Base-by-base conservation (phyloP, 2,329 filamentous ascomycete genomes). In the Aspergillus flavus region DNA sequence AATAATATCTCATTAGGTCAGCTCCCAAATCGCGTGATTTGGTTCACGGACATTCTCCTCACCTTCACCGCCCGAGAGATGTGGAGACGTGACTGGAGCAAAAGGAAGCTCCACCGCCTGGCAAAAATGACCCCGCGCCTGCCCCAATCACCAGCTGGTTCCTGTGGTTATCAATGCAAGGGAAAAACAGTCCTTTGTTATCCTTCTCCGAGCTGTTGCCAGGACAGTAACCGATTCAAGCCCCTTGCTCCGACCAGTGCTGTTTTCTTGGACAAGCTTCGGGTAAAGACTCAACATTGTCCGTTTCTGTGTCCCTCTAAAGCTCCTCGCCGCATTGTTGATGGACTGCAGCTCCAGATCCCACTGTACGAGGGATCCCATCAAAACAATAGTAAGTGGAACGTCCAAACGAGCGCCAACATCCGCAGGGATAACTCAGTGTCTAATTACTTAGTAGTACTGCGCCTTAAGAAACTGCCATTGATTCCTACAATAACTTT, bases 71-170 rank as follows among this genome's bases (percentile, higher is more conserved):
- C 67, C 65, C 50, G n/a, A 16, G 26, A 3, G 28, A 53, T 30
- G 10, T 9, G 28, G 55, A 46, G 30, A 10, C 10, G 32, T 45
- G 46, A 62, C 26, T 52, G 60, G 58, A 52, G 28, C 50, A 55
- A 52, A 58, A 39, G 70, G 66, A 66, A 64, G 61, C 21, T 52
- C 58, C 23, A 70, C 71, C 72, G 72, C 70, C 68, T 43, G 73
- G 73, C 74, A 75, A 63, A 73, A 76, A 69, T n/a, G 48, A 61
- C 73, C 73, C 73, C 73, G 69, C 72, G 69, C 69, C 39, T 60
- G 71, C 58, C 57, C 64, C 68, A 69, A 68, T 69, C 64, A 66
- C 57, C 58, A 57, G 63, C 43, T 52, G 45, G 56, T 59, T 45
- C 48, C 58, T 62, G 55, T 52, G 52, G 50, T 61, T 62, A 39